A percentile compares a stretch with the other conserved stretches of the same genome.
phyloP scores from a whole-genome alignment of 306 rosid species.

The Vigna unguiculata region DNA sequence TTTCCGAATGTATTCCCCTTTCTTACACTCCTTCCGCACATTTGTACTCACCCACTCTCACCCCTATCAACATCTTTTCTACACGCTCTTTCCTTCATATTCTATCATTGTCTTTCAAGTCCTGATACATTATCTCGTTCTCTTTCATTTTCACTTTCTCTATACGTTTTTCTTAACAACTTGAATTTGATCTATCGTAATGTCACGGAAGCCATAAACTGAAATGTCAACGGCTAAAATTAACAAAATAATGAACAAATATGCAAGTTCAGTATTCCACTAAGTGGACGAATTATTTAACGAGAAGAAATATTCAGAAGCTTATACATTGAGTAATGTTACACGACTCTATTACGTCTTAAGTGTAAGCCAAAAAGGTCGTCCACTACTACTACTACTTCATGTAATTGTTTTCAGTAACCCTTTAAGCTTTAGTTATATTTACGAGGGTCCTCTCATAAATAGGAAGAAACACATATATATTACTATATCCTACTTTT shows the following conservation, averaged over 20 bases:
- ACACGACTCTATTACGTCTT: background rate
- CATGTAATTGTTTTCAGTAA: background rate
- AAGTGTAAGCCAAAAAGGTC: background rate
- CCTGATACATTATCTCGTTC: too few species aligned
- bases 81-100: too few species aligned
- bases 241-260: background rate
- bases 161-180: too few species aligned
- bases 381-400: background rate
- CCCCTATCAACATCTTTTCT: too few species aligned
- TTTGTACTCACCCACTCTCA: too few species aligned
- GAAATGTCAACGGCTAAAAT: background rate
- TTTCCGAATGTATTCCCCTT: too few species aligned
- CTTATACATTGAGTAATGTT: background rate
- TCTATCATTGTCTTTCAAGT: too few species aligned
- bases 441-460: constrained; percentile 13
- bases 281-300: constrained; percentile 13
- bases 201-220: background rate
- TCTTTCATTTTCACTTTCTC: too few species aligned
- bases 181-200: too few species aligned
- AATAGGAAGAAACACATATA: background rate
- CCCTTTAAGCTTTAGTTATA: constrained; percentile 2
- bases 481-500: constrained; percentile 45
- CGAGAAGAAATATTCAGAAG: constrained; percentile 20
- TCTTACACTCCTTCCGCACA: too few species aligned
- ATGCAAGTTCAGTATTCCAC: constrained; percentile 2